Conservation (phyloP, 2,329 filamentous ascomycete species). For the Penicillium oxalicum region DNA sequence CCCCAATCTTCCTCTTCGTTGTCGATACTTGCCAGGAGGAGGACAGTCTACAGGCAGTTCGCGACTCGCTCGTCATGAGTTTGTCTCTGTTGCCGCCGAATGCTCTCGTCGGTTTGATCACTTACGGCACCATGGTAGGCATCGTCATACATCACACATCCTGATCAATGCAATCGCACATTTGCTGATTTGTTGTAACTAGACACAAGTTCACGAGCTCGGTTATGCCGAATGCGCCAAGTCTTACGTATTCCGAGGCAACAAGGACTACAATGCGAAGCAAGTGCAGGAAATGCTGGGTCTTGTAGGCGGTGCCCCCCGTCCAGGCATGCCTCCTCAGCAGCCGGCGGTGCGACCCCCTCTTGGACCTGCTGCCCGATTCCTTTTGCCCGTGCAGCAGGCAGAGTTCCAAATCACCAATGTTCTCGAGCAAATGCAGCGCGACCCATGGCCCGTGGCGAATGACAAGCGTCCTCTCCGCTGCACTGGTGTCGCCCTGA, state of each 20-base stretch:
- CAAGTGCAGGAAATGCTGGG: slow-evolving; percentile 99
- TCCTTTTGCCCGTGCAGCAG: slow-evolving; percentile 88
- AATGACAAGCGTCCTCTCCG: slow-evolving; percentile 85
- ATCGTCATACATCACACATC: not conserved
- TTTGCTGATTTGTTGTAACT: slow-evolving; percentile 6
- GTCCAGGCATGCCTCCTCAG: slow-evolving; percentile 58
- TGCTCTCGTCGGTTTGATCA: slow-evolving; percentile 60
- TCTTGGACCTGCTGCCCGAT: slow-evolving; percentile 76
- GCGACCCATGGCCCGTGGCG: slow-evolving; percentile 94
- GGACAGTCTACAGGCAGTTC: slow-evolving; percentile 60
- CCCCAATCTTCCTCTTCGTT: slow-evolving; percentile 64
- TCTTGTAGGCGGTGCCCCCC: slow-evolving; percentile 57
- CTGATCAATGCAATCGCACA: slow-evolving; percentile 1
- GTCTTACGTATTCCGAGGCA: slow-evolving; percentile 95
- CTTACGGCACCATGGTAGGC: slow-evolving; percentile 79
- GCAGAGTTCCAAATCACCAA: slow-evolving; percentile 98
- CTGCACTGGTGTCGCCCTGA: slow-evolving; percentile 93
- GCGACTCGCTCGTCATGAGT: slow-evolving; percentile 62
- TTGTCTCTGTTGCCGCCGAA: slow-evolving; percentile 58
- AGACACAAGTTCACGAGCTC: slow-evolving; percentile 95
- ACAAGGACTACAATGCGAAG: slow-evolving; percentile 96
- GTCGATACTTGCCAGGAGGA: slow-evolving; percentile 65
- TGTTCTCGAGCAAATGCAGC: slow-evolving; percentile 88
- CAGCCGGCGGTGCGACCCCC: slow-evolving; percentile 68
- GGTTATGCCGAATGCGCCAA: slow-evolving; percentile 97